Percentiles rank a stretch among this genome's conserved stretches.
Conservation (phyloP, 805 yeast species). For the Suhomyces pyralidae region DNA sequence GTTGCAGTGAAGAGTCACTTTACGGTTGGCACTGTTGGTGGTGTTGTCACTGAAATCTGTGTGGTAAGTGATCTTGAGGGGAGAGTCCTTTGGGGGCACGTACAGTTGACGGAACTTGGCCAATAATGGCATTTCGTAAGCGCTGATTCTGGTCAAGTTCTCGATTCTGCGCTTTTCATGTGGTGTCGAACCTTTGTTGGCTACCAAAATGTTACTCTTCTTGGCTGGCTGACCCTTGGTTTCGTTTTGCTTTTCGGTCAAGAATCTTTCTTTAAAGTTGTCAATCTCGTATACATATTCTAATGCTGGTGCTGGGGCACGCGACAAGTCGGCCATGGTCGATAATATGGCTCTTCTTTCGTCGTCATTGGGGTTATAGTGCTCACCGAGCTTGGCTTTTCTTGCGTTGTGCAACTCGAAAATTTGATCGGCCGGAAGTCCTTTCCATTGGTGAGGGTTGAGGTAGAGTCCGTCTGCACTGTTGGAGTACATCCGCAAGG, state of each 20-base stretch:
- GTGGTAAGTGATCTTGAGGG: slow-evolving; percentile 62
- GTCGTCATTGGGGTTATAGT: slow-evolving; percentile 60
- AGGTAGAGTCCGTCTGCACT: slow-evolving; percentile 39
- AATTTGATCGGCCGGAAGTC: slow-evolving; percentile 61
- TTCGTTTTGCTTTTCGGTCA: slow-evolving; percentile 39
- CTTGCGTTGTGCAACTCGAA: slow-evolving; percentile 60
- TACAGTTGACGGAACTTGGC: slow-evolving; percentile 73
- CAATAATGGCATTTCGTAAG: slow-evolving; percentile 87
- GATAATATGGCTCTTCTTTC: slow-evolving; percentile 58
- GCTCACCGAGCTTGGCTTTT: slow-evolving; percentile 50
- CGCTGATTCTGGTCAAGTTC: slow-evolving; percentile 76
- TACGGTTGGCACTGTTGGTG: slow-evolving; percentile 60
- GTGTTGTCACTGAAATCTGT: slow-evolving; percentile 71
- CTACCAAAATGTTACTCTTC: slow-evolving; percentile 34
- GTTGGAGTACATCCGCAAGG: slow-evolving; percentile 10
- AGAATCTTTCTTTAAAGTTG: slow-evolving; percentile 39
- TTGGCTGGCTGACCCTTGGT: slow-evolving; percentile 38
- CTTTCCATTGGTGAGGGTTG: slow-evolving; percentile 69
- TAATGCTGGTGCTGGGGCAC: slow-evolving; percentile 28
- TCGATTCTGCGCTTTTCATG: slow-evolving; percentile 66
- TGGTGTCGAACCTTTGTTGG: slow-evolving; percentile 34
- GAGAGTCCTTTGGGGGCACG: slow-evolving; percentile 39
- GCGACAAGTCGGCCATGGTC: slow-evolving; percentile 31
- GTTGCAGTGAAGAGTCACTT: slow-evolving; percentile 59
- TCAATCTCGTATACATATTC: slow-evolving; percentile 42